These are phyloP conservation scores for Trichomonas gallinae DNA, from an alignment of 208 protist genomes.

Conservation along the genomic window DNA sequence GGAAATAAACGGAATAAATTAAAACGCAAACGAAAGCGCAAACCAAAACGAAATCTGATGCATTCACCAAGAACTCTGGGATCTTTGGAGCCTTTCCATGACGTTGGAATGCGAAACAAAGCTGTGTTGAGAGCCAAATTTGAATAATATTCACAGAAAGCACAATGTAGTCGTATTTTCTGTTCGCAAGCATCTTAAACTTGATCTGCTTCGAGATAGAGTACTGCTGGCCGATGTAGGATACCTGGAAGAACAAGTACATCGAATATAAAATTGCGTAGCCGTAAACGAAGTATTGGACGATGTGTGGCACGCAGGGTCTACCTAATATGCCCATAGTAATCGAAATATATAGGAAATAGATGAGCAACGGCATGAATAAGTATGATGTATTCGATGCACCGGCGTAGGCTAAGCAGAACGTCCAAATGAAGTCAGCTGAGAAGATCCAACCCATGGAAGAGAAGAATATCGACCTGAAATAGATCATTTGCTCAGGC, in stretches of 20 bases:
- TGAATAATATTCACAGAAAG: neutral
- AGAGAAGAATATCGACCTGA: neutral
- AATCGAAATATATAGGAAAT: neutral
- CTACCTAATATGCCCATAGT: neutral
- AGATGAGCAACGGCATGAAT: neutral
- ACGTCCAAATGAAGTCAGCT: neutral
- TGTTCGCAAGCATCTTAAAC: neutral
- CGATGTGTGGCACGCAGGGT: too few relatives aligned
- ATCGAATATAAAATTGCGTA: slow-evolving; percentile 5
- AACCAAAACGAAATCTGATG: neutral
- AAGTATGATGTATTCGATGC: neutral
- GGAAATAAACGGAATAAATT: neutral
- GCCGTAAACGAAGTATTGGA: neutral
- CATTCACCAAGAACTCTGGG: neutral
- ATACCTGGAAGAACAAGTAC: neutral
- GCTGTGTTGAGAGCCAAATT: neutral
- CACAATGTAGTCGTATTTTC: neutral
- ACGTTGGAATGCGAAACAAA: neutral
- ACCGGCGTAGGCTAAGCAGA: neutral
- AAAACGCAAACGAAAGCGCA: neutral
- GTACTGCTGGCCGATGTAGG: neutral
- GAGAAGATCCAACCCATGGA: neutral
- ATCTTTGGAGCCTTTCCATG: neutral
- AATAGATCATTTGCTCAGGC: neutral
- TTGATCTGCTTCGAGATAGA: neutral